A percentile compares a stretch with the other conserved stretches of the same genome.
Conservation (phyloP, 2,329 filamentous ascomycete genomes). For the Cryphonectria parasitica region DNA sequence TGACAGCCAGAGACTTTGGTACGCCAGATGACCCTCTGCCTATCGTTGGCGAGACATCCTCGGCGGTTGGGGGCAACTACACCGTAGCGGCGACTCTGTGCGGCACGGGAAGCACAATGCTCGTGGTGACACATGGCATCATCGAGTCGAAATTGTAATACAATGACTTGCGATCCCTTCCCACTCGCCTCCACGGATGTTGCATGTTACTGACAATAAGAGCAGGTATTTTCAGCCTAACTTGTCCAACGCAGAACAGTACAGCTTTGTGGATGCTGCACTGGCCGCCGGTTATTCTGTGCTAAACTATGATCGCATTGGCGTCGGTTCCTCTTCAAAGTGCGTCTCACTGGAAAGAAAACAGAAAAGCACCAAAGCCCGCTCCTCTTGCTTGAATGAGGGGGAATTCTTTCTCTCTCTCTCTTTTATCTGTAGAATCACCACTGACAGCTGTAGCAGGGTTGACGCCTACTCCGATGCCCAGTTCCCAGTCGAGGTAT, state of each 20-base stretch:
- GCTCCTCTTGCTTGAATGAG: neutral
- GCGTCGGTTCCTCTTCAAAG: constrained; percentile 40
- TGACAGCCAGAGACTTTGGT: constrained; percentile 35
- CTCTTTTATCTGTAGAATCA: neutral
- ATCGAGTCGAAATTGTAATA: constrained; percentile 38
- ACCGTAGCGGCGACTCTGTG: constrained; percentile 37
- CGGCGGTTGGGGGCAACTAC: constrained; percentile 34
- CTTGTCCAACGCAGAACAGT: constrained; percentile 31
- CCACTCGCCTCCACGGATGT: neutral
- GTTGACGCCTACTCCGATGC: constrained; percentile 35
- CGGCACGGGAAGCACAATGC: constrained; percentile 34
- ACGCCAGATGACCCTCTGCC: constrained; percentile 33
- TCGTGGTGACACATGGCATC: constrained; percentile 38
- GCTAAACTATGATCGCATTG: constrained; percentile 40
- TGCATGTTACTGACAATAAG: neutral
- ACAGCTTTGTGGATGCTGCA: constrained; percentile 37
- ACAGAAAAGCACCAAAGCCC: too few relatives aligned
- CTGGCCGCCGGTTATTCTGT: constrained; percentile 37
- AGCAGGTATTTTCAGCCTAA: constrained; percentile 37
- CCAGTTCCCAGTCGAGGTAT: constrained; percentile 39
- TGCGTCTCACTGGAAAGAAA: too few relatives aligned
- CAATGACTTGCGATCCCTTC: neutral
- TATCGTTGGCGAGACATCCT: constrained; percentile 32
- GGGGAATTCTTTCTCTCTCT: too few relatives aligned
- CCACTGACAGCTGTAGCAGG: constrained; percentile 22